phyloP scores from a whole-genome alignment of 805 yeast genomes.

The Vanderwaltozyma verrucispora region DNA sequence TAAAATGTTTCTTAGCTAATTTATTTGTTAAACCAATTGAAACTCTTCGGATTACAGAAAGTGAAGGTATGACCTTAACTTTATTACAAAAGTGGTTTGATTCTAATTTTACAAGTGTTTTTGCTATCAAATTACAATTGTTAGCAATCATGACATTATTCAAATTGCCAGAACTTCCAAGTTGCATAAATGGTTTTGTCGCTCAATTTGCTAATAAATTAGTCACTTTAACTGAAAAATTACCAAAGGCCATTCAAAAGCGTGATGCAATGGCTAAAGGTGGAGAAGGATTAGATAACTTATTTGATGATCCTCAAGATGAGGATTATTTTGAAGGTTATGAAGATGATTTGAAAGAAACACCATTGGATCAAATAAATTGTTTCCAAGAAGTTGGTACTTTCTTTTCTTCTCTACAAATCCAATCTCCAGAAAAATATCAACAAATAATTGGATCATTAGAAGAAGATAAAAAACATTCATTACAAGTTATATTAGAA shows the following conservation, averaged over 20 bases:
- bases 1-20: constrained; percentile 54
- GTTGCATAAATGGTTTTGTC: constrained; percentile 27
- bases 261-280: constrained; percentile 51
- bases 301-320: constrained; percentile 14
- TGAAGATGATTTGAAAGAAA: constrained; percentile 70
- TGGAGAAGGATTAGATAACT: constrained; percentile 32
- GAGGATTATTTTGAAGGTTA: constrained; percentile 44
- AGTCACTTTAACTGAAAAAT: constrained; percentile 39
- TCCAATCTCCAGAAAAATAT: constrained; percentile 38
- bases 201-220: constrained; percentile 44
- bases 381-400: constrained; percentile 54
- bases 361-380: constrained; percentile 70
- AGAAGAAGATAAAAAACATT: constrained; percentile 22
- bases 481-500: constrained; percentile 25
- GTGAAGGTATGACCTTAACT: constrained; percentile 34
- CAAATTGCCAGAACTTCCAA: constrained; percentile 32
- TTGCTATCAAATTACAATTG: constrained; percentile 63
- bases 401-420: constrained; percentile 40
- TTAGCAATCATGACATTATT: constrained; percentile 53
- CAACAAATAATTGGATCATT: constrained; percentile 22
- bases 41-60: constrained; percentile 43
- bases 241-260: constrained; percentile 65
- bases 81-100: constrained; percentile 60
- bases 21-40: constrained; percentile 50
- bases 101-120: constrained; percentile 50